Base-by-base conservation (phyloP, 768 basidiomycete genomes). In the Galerina marginata region DNA sequence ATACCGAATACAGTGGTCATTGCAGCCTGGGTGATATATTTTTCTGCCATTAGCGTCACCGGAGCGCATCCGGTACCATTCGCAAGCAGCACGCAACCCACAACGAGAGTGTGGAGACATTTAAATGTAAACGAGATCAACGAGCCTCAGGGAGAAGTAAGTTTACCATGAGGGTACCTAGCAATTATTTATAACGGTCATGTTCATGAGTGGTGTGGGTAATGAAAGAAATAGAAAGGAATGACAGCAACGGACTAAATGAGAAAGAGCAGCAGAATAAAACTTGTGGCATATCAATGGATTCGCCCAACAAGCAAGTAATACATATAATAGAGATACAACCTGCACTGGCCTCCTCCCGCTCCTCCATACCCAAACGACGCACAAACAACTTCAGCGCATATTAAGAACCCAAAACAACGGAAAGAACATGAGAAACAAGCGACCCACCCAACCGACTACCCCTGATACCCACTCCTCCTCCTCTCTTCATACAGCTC, bases 401-500 rank as follows among this genome's bases (percentile, higher is more conserved):
- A 49, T 49, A 49, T 49, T 49, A 49, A 49, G 25, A 49, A 49
- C 29, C 25, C 47, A 49, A 49, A 49, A 25, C 33, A 2, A 33
- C 47, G 29, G 25, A 33, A 33, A 33, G 29, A 3, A 20, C 2
- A 20, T 2, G 20, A 20, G 20, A 20, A 20, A 33, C 29, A 33
- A 33, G 29, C 29, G 2, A 33, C 29, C 7, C 29, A 7, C 7
- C 29, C 29, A 33, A 33, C 29, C 29, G 7, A 15, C 56, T 57
- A 58, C 11, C 49, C 57, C 40, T 58, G 40, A 15, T 33, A 58
- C 40, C 48, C 59, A 42, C 60, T 56, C 54, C 59, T 60, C 62
- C 65, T 58, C 50, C 66, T 56, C 16, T 72, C 71, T 29, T 70
- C 69, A 61, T 70, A 70, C 9, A 72, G 56, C 45, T 86, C 85